Evolutionary conservation across 2,329 filamentous ascomycete genomes (phyloP).

Genomic region (Fusarium hostae): DNA sequence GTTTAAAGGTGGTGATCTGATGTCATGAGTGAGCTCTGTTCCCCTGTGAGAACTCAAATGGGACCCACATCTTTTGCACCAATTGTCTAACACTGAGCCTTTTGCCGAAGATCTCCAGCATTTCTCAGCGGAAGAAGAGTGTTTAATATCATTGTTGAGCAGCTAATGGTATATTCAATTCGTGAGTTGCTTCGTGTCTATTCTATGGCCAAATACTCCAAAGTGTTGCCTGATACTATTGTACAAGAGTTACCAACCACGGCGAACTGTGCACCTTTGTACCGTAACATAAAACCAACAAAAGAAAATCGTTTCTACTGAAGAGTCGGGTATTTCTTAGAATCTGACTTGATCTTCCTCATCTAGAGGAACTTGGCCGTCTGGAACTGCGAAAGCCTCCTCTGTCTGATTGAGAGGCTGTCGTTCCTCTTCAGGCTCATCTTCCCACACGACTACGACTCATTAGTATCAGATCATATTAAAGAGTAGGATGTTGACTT

Average conservation of each 20-base stretch:
- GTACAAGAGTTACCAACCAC: not conserved
- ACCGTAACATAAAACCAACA: not conserved
- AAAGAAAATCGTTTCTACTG: not conserved
- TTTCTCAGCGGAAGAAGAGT: not conserved
- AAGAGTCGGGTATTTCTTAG: slow-evolving; percentile 13
- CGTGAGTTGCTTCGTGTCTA: slow-evolving; percentile 17
- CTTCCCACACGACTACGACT: slow-evolving; percentile 50
- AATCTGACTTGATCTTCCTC: slow-evolving; percentile 48
- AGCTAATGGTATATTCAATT: not conserved
- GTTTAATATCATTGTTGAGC: not conserved
- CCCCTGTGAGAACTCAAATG: slow-evolving; percentile 12
- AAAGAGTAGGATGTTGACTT: slow-evolving; percentile 53
- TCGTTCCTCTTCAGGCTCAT: slow-evolving; percentile 38
- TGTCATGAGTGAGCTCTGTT: slow-evolving; percentile 35
- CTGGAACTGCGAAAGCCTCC: slow-evolving; percentile 14
- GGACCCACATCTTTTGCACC: slow-evolving; percentile 32
- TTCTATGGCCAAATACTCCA: slow-evolving; percentile 10
- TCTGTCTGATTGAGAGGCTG: slow-evolving; percentile 37
- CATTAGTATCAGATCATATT: slow-evolving; percentile 25
- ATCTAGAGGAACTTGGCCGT: slow-evolving; percentile 33
- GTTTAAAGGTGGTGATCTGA: slow-evolving; percentile 30
- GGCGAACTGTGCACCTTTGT: not conserved
- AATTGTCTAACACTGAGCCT: slow-evolving; percentile 33
- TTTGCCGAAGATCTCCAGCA: not conserved
- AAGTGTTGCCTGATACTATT: not conserved